Evolutionary conservation across 176 grass and related monocot genomes (phyloP).

Genomic region (Carex cristatella): DNA sequence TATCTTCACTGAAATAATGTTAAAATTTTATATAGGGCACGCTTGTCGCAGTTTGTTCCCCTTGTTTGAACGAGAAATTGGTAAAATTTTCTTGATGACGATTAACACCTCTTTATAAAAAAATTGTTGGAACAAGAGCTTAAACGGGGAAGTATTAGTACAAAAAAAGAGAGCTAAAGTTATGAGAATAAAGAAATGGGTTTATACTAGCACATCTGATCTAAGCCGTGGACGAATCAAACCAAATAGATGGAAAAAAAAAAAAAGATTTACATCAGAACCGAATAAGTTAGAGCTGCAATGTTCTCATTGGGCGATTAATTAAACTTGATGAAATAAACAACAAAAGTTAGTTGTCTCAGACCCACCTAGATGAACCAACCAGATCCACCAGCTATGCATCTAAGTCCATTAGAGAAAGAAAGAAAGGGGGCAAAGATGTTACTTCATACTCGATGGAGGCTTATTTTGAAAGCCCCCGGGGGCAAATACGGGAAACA

Average conservation of each 20-base stretch:
- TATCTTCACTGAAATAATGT: neutral
- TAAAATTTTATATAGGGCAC: neutral
- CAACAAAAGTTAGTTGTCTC: slow-evolving; percentile 12
- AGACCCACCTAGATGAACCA: slow-evolving; percentile 7
- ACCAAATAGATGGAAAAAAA: slow-evolving; percentile 10
- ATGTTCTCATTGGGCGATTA: neutral
- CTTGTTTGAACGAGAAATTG: too few relatives aligned
- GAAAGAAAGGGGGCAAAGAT: too few relatives aligned
- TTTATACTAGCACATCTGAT: neutral
- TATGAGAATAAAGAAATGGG: slow-evolving; percentile 1
- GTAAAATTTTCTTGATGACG: too few relatives aligned
- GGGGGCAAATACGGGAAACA: slow-evolving; percentile 71
- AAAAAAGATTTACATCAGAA: slow-evolving; percentile 18
- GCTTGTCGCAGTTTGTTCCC: neutral
- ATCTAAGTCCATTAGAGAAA: neutral
- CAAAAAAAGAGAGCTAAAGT: too few relatives aligned
- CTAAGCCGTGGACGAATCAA: neutral
- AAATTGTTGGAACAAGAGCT: neutral
- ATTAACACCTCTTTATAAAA: neutral
- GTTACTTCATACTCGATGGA: slow-evolving; percentile 49
- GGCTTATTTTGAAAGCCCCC: slow-evolving; percentile 49
- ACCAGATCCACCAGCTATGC: neutral
- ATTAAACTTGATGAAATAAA: slow-evolving; percentile 20
- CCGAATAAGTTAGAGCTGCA: slow-evolving; percentile 13
- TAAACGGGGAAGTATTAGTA: neutral